Evolutionary conservation across 805 yeast genomes (phyloP).

Genomic region (Candida oleophila): DNA sequence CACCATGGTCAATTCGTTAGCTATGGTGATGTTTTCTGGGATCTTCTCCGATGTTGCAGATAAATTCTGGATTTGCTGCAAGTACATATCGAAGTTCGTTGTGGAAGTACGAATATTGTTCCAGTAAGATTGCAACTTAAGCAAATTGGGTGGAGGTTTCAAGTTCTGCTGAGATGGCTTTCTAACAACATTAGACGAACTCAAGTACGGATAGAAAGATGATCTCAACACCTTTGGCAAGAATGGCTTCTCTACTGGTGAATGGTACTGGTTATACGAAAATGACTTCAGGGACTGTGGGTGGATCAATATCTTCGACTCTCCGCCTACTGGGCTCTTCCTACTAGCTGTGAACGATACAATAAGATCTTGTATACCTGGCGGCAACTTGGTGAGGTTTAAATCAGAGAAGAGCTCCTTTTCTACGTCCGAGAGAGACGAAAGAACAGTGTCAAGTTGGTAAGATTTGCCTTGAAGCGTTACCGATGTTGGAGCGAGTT

Average conservation of each 20-base stretch:
- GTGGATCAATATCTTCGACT: slow-evolving; percentile 21
- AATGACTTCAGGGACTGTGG: slow-evolving; percentile 1
- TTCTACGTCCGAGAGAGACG: slow-evolving; percentile 26
- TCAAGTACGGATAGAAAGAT: slow-evolving; percentile 2
- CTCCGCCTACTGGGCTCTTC: slow-evolving; percentile 15
- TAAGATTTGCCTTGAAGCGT: background rate
- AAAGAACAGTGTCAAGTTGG: background rate
- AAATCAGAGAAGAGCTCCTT: slow-evolving; percentile 33
- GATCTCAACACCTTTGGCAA: slow-evolving; percentile 26
- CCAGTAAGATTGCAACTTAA: slow-evolving; percentile 40
- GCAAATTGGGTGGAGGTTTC: slow-evolving; percentile 35
- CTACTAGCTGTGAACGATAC: slow-evolving; percentile 38
- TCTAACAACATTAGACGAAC: background rate
- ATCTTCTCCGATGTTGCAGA: slow-evolving; percentile 14
- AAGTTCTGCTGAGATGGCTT: slow-evolving; percentile 7
- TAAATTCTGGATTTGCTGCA: slow-evolving; percentile 26
- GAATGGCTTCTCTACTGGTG: slow-evolving; percentile 34
- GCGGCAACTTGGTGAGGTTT: slow-evolving; percentile 34
- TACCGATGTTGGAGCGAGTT: background rate
- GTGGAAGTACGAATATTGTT: slow-evolving; percentile 33
- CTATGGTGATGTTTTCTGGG: slow-evolving; percentile 19
- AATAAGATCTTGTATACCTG: slow-evolving; percentile 43
- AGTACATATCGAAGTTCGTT: slow-evolving; percentile 31
- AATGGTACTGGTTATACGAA: slow-evolving; percentile 21
- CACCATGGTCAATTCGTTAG: slow-evolving; percentile 37